Percentiles rank a stretch among this genome's conserved stretches.
These are phyloP conservation scores for Limnanthes douglasii DNA, from an alignment of 345 rosid species.

Conservation along the genomic window DNA sequence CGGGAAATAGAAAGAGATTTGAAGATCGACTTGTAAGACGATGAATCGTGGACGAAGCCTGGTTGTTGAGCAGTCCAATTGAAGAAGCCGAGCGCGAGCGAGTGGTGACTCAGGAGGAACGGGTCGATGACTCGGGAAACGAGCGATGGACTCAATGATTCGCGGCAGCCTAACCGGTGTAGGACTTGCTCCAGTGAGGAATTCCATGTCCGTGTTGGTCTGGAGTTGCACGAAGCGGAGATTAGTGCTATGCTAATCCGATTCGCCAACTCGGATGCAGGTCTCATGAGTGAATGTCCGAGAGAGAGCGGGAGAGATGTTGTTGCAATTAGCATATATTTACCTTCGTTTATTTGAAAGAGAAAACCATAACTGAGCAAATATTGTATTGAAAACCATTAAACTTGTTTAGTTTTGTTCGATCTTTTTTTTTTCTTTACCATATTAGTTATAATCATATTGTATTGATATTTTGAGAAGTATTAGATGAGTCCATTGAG, in stretches of 20 bases:
- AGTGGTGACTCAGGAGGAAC: constrained; percentile 41
- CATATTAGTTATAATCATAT: too few species aligned
- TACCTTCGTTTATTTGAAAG: too few species aligned
- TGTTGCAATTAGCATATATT: too few species aligned
- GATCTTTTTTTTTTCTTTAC: too few species aligned
- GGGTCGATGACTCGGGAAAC: constrained; percentile 77
- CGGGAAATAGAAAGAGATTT: constrained; percentile 58
- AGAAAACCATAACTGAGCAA: too few species aligned
- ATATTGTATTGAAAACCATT: too few species aligned
- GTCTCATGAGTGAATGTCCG: constrained; percentile 17
- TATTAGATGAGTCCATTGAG: too few species aligned
- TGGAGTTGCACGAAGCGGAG: constrained; percentile 23
- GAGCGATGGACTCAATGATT: constrained; percentile 36
- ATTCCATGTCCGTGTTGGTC: constrained; percentile 42
- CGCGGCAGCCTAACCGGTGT: constrained; percentile 35
- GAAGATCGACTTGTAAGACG: constrained; percentile 57
- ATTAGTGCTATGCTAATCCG: constrained; percentile 54
- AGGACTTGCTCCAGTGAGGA: constrained; percentile 51
- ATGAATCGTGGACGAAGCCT: constrained; percentile 43
- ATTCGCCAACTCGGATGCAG: constrained; percentile 33
- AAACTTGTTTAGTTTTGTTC: too few species aligned
- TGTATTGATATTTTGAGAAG: too few species aligned
- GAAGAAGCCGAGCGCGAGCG: constrained; percentile 86
- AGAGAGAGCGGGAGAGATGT: neutral
- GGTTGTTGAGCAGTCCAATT: constrained; percentile 91